These are phyloP conservation scores for Hysterium pulicare DNA, from an alignment of 2,329 filamentous ascomycete species.

Conservation along the genomic window DNA sequence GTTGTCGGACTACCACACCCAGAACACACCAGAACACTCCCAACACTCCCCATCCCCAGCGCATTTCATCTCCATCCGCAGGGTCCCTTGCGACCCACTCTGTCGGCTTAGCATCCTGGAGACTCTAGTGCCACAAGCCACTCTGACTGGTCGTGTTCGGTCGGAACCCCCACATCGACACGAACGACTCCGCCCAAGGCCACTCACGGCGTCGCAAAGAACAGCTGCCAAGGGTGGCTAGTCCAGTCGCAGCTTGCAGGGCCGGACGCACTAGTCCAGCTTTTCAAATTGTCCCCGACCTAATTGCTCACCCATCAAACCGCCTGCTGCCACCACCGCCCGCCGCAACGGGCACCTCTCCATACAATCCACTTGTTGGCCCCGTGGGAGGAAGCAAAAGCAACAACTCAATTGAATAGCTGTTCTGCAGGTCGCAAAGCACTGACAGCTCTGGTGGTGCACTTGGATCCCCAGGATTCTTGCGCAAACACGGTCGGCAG, in stretches of 20 bases:
- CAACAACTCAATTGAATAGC: slow-evolving; percentile 1
- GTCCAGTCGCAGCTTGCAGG: slow-evolving; percentile 3
- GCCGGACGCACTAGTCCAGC: slow-evolving; percentile 1
- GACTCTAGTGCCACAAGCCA: neutral
- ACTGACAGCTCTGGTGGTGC: neutral
- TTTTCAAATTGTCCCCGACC: slow-evolving; percentile 4
- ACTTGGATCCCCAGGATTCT: slow-evolving; percentile 3
- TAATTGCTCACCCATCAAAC: neutral
- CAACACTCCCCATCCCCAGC: too few species aligned
- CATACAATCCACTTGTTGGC: slow-evolving; percentile 3
- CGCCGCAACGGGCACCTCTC: slow-evolving; percentile 2
- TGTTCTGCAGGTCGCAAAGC: neutral
- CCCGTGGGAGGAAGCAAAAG: slow-evolving; percentile 3
- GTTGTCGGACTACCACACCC: neutral
- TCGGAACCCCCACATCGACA: slow-evolving; percentile 3
- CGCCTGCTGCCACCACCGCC: slow-evolving; percentile 1
- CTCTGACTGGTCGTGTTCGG: neutral
- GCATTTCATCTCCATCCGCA: too few species aligned
- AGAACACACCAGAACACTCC: neutral
- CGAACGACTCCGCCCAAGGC: slow-evolving; percentile 7
- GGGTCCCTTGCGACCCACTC: slow-evolving; percentile 2
- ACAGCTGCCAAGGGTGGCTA: slow-evolving; percentile 12
- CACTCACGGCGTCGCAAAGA: slow-evolving; percentile 10
- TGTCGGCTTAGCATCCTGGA: slow-evolving; percentile 3
- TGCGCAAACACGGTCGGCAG: slow-evolving; percentile 32